Base-by-base conservation (phyloP, 192 early-diverging fungal genomes). In the Podochytrium sp. region DNA sequence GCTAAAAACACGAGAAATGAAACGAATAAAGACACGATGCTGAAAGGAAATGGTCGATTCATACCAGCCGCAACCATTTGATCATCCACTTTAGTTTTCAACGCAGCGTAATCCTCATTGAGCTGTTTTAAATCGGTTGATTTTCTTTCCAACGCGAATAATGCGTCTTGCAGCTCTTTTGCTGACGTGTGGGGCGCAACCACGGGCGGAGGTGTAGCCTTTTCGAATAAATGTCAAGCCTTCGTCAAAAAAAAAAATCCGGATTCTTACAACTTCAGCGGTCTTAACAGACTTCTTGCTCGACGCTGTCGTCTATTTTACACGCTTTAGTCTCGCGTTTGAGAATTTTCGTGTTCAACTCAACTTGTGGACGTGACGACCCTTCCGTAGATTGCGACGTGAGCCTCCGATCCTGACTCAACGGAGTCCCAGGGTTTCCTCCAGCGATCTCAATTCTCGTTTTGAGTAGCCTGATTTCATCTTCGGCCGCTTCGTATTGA, bases 121-220 rank as follows among this genome's bases (percentile, higher is more conserved):
- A 82, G n/a, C 58, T 80, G 78, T 41, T 77, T 77, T 3, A 86
- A 43, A 68, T 88, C 86, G 4, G 60, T 71, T 2, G 50, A 68
- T 68, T 83, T 81, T 25, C 80, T 71, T 41, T 88, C 86, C 1
- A 88, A 53, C 30, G 75, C 73, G 61, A 85, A 83, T n/a, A 84
- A 43, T 37, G 79, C 79, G 60, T 85, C 83, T 25, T 81, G 76
- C 14, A 80, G 77, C 10, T 87, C 83, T 71, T 84, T 84, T 16
- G 79, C 55, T 18, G 77, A 70, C 38, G 62, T 64, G 27, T 65
- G 76, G 42, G 73, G 52, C 12, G 33, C 59, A 16, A 34, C 12
- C 14, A 30, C 14, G 6, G 59, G 6, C 23, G 59, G 5, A 14
- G 59, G 30, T 16, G 59, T 20, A 47, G 43, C 10, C 12, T 47